A percentile compares a stretch with the other conserved stretches of the same genome.
phyloP scores from a whole-genome alignment of 176 grass and related monocot species.

The Lolium rigidum region DNA sequence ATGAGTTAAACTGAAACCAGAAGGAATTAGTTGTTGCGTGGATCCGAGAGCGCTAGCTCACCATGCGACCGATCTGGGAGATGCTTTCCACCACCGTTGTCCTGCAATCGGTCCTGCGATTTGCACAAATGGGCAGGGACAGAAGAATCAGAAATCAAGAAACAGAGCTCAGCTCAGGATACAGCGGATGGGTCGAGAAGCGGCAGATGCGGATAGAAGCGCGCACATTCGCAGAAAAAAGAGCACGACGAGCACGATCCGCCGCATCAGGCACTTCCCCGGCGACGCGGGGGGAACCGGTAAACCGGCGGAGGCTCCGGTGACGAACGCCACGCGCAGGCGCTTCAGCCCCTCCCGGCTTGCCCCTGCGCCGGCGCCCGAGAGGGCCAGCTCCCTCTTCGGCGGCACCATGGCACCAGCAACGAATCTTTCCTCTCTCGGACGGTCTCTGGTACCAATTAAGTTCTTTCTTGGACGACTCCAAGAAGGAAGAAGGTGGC shows the following conservation, averaged over 20 bases:
- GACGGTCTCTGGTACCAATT: not conserved
- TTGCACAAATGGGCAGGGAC: not conserved
- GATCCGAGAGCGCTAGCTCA: not conserved
- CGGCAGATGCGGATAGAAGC: not conserved
- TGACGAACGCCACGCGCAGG: not conserved
- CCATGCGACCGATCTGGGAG: constrained; percentile 26
- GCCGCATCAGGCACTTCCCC: constrained; percentile 5
- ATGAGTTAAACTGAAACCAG: too few species aligned
- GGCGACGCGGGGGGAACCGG: not conserved
- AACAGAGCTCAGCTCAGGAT: not conserved
- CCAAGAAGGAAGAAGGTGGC: not conserved
- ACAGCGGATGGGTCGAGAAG: not conserved
- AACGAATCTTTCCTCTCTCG: not conserved
- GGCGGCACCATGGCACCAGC: not conserved
- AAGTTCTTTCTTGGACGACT: not conserved
- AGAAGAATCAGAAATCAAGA: constrained; percentile 1
- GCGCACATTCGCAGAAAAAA: constrained; percentile 27
- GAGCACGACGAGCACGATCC: constrained; percentile 32
- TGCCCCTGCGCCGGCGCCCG: not conserved
- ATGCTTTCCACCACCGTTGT: not conserved
- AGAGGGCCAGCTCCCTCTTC: constrained; percentile 23
- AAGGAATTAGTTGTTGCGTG: too few species aligned
- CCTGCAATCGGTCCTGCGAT: constrained; percentile 1
- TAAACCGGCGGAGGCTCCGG: not conserved
- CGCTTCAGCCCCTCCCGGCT: not conserved